A percentile compares a stretch with the other conserved stretches of the same genome.
Evolutionary conservation across 2,329 filamentous ascomycete species (phyloP).

Genomic region (Ophiostoma montium): DNA sequence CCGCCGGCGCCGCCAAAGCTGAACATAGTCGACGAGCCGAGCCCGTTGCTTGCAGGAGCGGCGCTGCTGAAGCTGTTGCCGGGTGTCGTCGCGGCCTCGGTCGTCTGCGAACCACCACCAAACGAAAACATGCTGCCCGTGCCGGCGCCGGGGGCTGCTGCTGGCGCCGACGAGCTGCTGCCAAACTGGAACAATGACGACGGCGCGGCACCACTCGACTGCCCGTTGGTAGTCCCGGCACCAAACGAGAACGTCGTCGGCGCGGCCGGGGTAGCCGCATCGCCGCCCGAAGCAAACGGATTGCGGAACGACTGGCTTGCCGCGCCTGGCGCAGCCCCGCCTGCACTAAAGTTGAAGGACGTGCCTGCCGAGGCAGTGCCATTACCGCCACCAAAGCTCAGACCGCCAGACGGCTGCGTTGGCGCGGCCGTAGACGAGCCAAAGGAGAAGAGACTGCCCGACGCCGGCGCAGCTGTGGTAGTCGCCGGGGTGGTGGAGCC

Average conservation of each 20-base stretch:
- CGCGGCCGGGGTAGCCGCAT: constrained; percentile 11
- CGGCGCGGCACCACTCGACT: constrained; percentile 6
- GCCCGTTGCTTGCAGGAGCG: constrained; percentile 13
- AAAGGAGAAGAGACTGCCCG: constrained; percentile 6
- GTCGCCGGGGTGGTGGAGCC: constrained; percentile 1
- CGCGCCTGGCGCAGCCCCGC: constrained; percentile 7
- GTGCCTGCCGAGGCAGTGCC: constrained; percentile 14
- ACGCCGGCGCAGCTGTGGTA: background rate
- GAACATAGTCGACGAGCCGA: constrained; percentile 11
- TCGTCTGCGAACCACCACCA: constrained; percentile 15
- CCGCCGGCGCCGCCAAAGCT: constrained; percentile 22
- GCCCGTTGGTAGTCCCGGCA: constrained; percentile 7
- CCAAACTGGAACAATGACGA: constrained; percentile 16
- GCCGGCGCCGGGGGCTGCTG: constrained; percentile 1
- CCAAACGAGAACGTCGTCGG: constrained; percentile 27
- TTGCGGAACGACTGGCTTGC: constrained; percentile 23
- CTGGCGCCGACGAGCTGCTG: background rate
- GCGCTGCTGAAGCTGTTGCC: constrained; percentile 11
- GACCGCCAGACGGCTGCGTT: background rate
- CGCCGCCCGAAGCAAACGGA: constrained; percentile 22
- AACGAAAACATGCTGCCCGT: constrained; percentile 24
- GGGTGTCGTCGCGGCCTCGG: constrained; percentile 14
- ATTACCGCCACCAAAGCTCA: constrained; percentile 9
- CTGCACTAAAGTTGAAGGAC: constrained; percentile 26
- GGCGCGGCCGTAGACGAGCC: constrained; percentile 1